phyloP scores from a whole-genome alignment of 305 asterid genomes.

The Solanum chacoense region DNA sequence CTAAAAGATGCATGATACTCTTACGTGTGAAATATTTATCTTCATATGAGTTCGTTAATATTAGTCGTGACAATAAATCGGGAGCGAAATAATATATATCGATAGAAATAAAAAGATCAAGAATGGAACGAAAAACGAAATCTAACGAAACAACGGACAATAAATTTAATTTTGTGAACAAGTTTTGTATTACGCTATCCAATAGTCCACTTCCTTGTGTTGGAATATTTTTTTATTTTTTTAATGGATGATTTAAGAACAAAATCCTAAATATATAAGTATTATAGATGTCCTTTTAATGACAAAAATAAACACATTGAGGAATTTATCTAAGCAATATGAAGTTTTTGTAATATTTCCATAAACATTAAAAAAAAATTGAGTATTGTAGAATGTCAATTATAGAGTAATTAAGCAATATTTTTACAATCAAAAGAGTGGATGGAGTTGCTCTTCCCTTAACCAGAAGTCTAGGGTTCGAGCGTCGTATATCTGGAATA shows the following conservation, averaged over 20 bases:
- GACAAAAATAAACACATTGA: background rate
- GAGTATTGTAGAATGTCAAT: background rate
- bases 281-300: background rate
- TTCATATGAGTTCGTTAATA: background rate
- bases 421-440: too few species aligned
- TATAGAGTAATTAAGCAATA: background rate
- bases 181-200: background rate
- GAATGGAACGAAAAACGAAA: background rate
- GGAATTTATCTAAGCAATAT: background rate
- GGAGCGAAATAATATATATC: background rate
- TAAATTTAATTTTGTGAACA: background rate
- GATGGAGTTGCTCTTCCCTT: rapidly evolving
- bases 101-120: background rate
- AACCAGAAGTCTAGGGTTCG: too few species aligned
- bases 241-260: background rate
- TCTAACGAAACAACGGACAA: background rate
- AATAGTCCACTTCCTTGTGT: background rate
- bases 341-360: background rate
- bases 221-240: background rate
- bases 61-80: background rate
- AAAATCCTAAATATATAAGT: background rate
- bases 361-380: background rate
- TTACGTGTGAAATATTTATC: too few species aligned
- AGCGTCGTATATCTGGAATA: too few species aligned
- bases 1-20: background rate